Percentiles rank a stretch among this genome's conserved stretches.
Evolutionary conservation across 768 basidiomycete species (phyloP).

Genomic region (Dioszegia aurantiaca): DNA sequence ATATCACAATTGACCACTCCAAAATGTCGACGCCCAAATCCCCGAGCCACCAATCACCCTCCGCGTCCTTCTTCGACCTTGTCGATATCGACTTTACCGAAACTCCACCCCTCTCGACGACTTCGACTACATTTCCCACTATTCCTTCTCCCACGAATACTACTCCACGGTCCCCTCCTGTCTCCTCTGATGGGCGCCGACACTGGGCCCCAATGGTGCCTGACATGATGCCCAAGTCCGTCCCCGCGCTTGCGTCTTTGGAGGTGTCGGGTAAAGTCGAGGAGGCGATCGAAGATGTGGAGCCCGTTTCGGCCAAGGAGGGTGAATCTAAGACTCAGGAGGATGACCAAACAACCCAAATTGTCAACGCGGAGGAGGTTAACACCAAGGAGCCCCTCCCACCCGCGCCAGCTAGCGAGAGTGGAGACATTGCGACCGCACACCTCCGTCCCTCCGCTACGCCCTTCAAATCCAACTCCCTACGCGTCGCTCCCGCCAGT

Average conservation of each 20-base stretch:
- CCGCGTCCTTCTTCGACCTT: background rate
- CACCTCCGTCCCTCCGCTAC: background rate
- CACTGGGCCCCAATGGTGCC: background rate
- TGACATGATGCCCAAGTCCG: background rate
- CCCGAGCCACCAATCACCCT: no score
- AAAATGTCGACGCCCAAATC: no score
- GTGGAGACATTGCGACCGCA: conserved; percentile 1
- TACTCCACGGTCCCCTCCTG: background rate
- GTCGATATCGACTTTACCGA: conserved; percentile 8
- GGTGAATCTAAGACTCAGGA: background rate
- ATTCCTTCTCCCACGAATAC: background rate
- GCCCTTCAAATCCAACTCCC: background rate
- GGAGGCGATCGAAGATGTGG: background rate
- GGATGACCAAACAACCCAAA: no score
- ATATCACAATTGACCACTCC: no score
- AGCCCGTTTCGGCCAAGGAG: background rate
- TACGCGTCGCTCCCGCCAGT: background rate
- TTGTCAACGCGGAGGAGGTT: background rate
- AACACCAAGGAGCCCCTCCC: background rate
- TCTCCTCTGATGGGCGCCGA: background rate
- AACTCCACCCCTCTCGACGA: background rate
- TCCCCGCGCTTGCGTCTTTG: no score
- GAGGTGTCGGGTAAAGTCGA: background rate
- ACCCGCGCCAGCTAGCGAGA: conserved; percentile 3
- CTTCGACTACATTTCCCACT: background rate